Percentiles rank a stretch among this genome's conserved stretches.
These are phyloP conservation scores for Backusella luteola DNA, from an alignment of 192 early-diverging fungal genomes.

Conservation along the genomic window DNA sequence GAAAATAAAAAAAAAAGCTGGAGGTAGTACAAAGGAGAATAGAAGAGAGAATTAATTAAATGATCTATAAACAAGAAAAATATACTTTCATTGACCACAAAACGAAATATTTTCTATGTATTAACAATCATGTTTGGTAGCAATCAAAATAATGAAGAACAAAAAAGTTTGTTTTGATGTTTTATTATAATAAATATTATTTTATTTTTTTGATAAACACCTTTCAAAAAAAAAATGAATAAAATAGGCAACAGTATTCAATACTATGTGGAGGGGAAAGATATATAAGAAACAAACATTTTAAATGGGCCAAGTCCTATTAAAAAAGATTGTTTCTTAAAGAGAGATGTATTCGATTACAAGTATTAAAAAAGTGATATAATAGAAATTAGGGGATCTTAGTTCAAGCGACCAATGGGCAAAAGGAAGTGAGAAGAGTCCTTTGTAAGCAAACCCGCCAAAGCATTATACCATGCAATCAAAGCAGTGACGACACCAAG, in stretches of 20 bases:
- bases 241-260: conserved; percentile 4
- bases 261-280: background rate
- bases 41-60: background rate
- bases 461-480: conserved; percentile 76
- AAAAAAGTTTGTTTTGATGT: background rate
- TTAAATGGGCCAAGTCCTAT: background rate
- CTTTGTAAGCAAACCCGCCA: conserved; percentile 55
- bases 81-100: background rate
- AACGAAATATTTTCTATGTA: background rate
- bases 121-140: background rate
- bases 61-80: background rate
- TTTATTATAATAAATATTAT: background rate
- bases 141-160: background rate
- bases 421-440: conserved; percentile 56
- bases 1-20: background rate
- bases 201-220: background rate
- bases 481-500: conserved; percentile 72
- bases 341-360: background rate
- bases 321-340: background rate
- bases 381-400: background rate
- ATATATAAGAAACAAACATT: background rate
- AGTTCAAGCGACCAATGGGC: conserved; percentile 37
- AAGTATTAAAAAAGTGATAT: conserved; percentile 3
- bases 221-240: background rate
- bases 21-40: background rate